These are phyloP conservation scores for Clavispora fructus DNA, from an alignment of 805 yeast species.

Conservation along the genomic window DNA sequence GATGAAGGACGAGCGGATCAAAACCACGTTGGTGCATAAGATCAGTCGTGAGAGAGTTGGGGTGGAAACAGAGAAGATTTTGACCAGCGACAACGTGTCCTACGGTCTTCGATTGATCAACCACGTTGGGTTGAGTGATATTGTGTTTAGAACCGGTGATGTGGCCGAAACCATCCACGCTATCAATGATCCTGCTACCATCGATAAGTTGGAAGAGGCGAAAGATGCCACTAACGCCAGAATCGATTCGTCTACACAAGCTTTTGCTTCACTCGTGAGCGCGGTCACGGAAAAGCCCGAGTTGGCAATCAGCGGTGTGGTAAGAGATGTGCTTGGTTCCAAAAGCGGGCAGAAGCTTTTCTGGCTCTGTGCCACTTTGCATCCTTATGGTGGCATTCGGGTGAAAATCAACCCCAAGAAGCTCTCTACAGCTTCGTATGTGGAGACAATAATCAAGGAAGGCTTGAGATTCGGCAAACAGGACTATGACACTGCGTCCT, in stretches of 20 bases:
- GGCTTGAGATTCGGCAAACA: slow-evolving; percentile 62
- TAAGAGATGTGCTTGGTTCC: slow-evolving; percentile 5
- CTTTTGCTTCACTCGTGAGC: slow-evolving; percentile 16
- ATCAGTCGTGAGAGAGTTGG: slow-evolving; percentile 91
- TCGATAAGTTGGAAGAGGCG: slow-evolving; percentile 13
- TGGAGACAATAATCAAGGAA: slow-evolving; percentile 53
- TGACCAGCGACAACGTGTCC: slow-evolving; percentile 57
- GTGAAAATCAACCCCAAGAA: slow-evolving; percentile 38
- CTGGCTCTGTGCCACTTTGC: slow-evolving; percentile 47
- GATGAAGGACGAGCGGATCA: slow-evolving; percentile 59
- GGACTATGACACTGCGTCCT: slow-evolving; percentile 48
- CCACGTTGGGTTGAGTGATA: slow-evolving; percentile 48
- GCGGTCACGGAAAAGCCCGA: not conserved
- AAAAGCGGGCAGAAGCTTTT: slow-evolving; percentile 22
- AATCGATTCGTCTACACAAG: slow-evolving; percentile 18
- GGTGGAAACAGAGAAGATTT: slow-evolving; percentile 71
- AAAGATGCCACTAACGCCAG: slow-evolving; percentile 12
- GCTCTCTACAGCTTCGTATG: slow-evolving; percentile 31
- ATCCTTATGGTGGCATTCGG: slow-evolving; percentile 41
- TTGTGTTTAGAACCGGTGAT: slow-evolving; percentile 46
- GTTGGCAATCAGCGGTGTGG: not conserved
- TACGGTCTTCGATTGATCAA: slow-evolving; percentile 60
- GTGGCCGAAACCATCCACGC: slow-evolving; percentile 13
- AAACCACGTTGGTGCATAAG: slow-evolving; percentile 56
- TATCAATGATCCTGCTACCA: slow-evolving; percentile 12